Evolutionary conservation across 306 rosid genomes (phyloP).

Genomic region (Lablab purpureus): DNA sequence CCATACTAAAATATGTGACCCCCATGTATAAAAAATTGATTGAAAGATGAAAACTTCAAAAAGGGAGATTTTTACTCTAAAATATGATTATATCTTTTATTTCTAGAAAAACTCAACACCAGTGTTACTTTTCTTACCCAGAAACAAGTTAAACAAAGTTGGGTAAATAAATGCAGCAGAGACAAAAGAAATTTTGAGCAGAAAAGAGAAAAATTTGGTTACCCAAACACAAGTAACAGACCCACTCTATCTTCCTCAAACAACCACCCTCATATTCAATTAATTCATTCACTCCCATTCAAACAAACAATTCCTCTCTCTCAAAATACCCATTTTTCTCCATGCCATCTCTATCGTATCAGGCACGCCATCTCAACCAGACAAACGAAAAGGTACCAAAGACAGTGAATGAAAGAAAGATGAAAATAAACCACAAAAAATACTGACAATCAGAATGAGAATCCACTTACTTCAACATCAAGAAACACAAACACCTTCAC

Average conservation of each 20-base stretch:
- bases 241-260: constrained; percentile 9
- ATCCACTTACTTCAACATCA: constrained; percentile 67
- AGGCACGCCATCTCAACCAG: constrained; percentile 42
- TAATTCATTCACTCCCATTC: not conserved
- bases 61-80: not conserved
- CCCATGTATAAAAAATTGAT: not conserved
- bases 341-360: constrained; percentile 21
- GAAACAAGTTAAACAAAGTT: not conserved
- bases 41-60: not conserved
- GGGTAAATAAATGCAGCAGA: not conserved
- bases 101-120: not conserved
- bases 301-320: not conserved
- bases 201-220: too few relatives aligned
- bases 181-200: not conserved
- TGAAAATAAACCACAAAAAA: not conserved
- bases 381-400: constrained; percentile 37
- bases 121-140: not conserved
- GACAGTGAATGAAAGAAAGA: not conserved
- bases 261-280: not conserved
- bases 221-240: constrained; percentile 41
- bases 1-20: not conserved
- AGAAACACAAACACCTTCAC: constrained; percentile 53
- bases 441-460: constrained; percentile 46
- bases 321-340: not conserved
- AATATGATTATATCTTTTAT: not conserved